Conservation (phyloP, 192 early-diverging fungal species). For the Coemansia sp. region DNA sequence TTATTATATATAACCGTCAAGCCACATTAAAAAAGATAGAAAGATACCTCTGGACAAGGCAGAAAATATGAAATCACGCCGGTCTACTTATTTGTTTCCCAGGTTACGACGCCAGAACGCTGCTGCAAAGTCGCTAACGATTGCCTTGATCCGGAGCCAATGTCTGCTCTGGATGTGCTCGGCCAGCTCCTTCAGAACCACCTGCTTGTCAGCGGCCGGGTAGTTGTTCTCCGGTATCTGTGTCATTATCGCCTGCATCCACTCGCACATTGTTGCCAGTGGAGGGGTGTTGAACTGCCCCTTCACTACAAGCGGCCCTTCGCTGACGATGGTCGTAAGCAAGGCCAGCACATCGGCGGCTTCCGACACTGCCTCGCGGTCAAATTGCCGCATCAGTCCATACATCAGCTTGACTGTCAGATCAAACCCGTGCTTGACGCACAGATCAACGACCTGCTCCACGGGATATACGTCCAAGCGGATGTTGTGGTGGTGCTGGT, state of each 20-base stretch:
- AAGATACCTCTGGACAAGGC: neutral
- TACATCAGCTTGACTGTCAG: constrained; percentile 31
- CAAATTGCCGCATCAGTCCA: constrained; percentile 37
- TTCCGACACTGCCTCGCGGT: constrained; percentile 34
- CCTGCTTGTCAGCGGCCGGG: constrained; percentile 28
- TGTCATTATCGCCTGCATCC: constrained; percentile 38
- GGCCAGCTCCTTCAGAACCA: constrained; percentile 29
- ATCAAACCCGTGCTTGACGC: constrained; percentile 36
- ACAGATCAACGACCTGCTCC: constrained; percentile 35
- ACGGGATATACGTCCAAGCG: constrained; percentile 34
- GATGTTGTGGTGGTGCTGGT: constrained; percentile 8
- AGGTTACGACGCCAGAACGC: constrained; percentile 44
- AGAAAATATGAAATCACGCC: neutral
- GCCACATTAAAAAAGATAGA: neutral
- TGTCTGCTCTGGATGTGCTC: constrained; percentile 24
- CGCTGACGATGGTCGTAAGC: constrained; percentile 36
- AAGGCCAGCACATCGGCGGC: constrained; percentile 37
- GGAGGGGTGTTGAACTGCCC: constrained; percentile 33
- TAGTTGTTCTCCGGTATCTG: constrained; percentile 42
- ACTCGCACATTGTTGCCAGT: constrained; percentile 33
- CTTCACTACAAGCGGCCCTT: constrained; percentile 23
- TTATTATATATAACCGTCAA: neutral
- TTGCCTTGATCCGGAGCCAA: constrained; percentile 34
- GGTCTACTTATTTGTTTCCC: neutral
- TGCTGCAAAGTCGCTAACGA: constrained; percentile 36